phyloP scores from a whole-genome alignment of 1,284 basidiomycete species.

The Ustilago lituana region DNA sequence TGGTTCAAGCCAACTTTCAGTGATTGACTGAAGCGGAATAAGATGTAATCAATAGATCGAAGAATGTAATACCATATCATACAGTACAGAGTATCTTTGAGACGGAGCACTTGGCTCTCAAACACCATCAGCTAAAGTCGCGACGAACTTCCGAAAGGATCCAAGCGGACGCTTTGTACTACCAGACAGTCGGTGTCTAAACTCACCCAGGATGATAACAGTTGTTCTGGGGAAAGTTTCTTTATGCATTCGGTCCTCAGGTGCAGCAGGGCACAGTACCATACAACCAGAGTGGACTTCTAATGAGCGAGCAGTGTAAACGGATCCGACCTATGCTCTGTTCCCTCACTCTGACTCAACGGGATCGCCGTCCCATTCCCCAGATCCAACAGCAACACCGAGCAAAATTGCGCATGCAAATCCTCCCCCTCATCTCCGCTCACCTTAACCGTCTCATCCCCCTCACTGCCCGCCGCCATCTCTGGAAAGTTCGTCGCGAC shows the following conservation, averaged over 20 bases:
- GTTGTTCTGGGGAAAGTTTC: too few species aligned
- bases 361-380: conserved; percentile 33
- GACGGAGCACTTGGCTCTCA: too few species aligned
- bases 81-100: too few species aligned
- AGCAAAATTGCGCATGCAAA: conserved; percentile 31
- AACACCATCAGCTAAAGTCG: too few species aligned
- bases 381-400: conserved; percentile 27
- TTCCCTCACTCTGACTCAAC: conserved; percentile 14
- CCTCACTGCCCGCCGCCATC: not conserved
- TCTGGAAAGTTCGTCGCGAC: conserved; percentile 4
- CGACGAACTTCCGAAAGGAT: too few species aligned
- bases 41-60: too few species aligned
- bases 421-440: conserved; percentile 10
- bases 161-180: too few species aligned
- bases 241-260: too few species aligned
- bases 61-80: too few species aligned
- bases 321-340: conserved; percentile 7
- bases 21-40: not conserved
- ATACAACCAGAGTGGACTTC: not conserved
- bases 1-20: conserved; percentile 54
- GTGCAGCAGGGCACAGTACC: too few species aligned
- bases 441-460: not conserved
- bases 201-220: too few species aligned
- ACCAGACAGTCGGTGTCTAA: too few species aligned
- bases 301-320: conserved; percentile 17